Evolutionary conservation across 306 rosid genomes (phyloP).

Genomic region (Fragaria nilgerrensis): DNA sequence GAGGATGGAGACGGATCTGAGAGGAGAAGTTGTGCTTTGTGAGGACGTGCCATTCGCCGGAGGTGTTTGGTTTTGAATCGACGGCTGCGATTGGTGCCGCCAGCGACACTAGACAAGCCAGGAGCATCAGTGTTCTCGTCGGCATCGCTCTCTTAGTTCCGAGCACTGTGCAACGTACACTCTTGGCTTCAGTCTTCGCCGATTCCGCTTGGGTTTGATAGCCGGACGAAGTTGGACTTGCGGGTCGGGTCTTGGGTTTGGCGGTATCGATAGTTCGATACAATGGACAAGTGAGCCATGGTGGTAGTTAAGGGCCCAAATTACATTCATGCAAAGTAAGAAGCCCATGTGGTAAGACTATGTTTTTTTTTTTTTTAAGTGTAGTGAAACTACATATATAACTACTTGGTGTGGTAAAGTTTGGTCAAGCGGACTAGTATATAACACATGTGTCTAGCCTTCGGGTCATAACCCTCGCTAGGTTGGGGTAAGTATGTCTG

Average conservation of each 20-base stretch:
- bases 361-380: too few relatives aligned
- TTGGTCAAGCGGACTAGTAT: too few relatives aligned
- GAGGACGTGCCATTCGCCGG: constrained; percentile 65
- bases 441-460: too few relatives aligned
- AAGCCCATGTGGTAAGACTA: too few relatives aligned
- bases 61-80: constrained; percentile 27
- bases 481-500: too few relatives aligned
- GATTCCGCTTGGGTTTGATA: neutral
- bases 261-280: neutral
- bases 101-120: neutral
- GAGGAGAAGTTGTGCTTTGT: constrained; percentile 81
- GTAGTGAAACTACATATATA: too few relatives aligned
- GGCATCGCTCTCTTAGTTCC: neutral
- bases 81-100: constrained; percentile 12
- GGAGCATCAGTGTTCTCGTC: neutral
- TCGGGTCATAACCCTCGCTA: too few relatives aligned
- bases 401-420: too few relatives aligned
- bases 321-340: too few relatives aligned
- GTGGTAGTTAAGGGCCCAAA: too few relatives aligned
- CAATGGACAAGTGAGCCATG: too few relatives aligned
- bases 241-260: neutral
- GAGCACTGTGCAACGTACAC: neutral
- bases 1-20: constrained; percentile 77
- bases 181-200: neutral
- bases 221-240: neutral